Evolutionary conservation across 2,329 filamentous ascomycete species (phyloP), one percentile per base, ranked within the genome.

Genomic region (Cladosporium sp.): DNA sequence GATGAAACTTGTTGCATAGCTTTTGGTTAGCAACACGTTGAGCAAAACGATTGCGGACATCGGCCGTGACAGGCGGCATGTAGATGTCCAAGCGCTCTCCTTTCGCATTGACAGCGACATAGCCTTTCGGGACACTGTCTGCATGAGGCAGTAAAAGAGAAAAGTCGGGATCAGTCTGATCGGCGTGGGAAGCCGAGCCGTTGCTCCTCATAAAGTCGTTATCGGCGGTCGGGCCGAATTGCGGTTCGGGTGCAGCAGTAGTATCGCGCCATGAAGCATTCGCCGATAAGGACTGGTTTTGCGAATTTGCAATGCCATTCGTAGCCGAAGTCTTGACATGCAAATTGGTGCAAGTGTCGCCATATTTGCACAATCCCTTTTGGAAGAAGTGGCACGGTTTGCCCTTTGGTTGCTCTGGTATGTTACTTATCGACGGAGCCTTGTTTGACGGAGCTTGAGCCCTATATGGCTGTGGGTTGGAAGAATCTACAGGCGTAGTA

Each of bases 1-100:
- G 69, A 57, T 81, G 76, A 58, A 74, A 74, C 25, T 72, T 74
- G 63, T 82, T 82, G 66, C 80, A 83, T 0, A 78, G 72, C 62
- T 80, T 81, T 17, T 70, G 67, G 2, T 68, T 62, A 13, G 67
- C 68, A 25, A 70, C 69, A 12, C 73, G 72, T 10, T 67, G 65
- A 19, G 73, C 71, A 63, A 78, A 82, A 8, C 62, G 61, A 1
- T 70, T 64, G 64, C 73, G 72, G 25, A 75, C 74, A 15, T 74
- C 69, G 13, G 61, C 34, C 0, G 72, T 63, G 0, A 77, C 75
- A 0, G 67, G 61, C 8, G 71, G 68, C 32, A 74, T 68, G 62
- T 74, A 74, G 0, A 68, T 61, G 62, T 83, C 80, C 13, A 83
- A 66, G 4, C 80, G 78, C 13, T 70, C 71, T 10, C 73, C 62